A percentile compares a stretch with the other conserved stretches of the same genome.
Conservation (phyloP, 2,329 filamentous ascomycete species). For the Sordariomycetes sp. region DNA sequence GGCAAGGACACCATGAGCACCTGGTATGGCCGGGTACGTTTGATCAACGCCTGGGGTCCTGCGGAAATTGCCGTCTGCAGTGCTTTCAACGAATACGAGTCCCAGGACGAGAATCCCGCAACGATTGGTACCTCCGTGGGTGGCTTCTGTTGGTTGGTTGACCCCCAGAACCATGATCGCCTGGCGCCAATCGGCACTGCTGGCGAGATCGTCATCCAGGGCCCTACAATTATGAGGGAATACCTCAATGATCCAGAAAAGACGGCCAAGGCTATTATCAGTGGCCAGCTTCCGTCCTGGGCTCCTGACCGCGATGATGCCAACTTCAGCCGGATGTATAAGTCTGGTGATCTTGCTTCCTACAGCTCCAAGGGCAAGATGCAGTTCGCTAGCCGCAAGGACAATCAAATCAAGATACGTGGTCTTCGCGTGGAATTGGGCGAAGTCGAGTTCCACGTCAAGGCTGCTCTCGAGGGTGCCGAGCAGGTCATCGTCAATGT, state of each 20-base stretch:
- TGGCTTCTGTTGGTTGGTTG: constrained; percentile 10
- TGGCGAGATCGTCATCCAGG: constrained; percentile 17
- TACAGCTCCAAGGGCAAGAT: constrained; percentile 30
- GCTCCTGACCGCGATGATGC: background rate
- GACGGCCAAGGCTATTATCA: constrained; percentile 21
- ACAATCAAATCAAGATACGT: constrained; percentile 21
- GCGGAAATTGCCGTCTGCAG: constrained; percentile 24
- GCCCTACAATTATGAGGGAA: constrained; percentile 18
- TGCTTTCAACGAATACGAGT: background rate
- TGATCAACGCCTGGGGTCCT: constrained; percentile 30
- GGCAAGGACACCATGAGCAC: constrained; percentile 15
- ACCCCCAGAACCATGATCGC: constrained; percentile 5
- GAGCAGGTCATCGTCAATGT: constrained; percentile 1
- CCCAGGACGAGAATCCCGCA: constrained; percentile 2
- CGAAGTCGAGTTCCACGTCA: constrained; percentile 18
- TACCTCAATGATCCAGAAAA: constrained; percentile 12
- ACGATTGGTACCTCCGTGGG: constrained; percentile 3
- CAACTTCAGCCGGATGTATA: constrained; percentile 20
- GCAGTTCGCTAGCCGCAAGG: constrained; percentile 25
- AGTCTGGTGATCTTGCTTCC: constrained; percentile 35
- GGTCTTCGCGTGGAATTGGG: constrained; percentile 21
- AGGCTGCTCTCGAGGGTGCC: background rate
- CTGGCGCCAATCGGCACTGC: constrained; percentile 11
- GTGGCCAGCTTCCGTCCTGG: constrained; percentile 10
- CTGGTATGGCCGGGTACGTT: constrained; percentile 15